These are phyloP conservation scores for Casuarina glauca DNA, from an alignment of 306 rosid genomes.

Conservation along the genomic window DNA sequence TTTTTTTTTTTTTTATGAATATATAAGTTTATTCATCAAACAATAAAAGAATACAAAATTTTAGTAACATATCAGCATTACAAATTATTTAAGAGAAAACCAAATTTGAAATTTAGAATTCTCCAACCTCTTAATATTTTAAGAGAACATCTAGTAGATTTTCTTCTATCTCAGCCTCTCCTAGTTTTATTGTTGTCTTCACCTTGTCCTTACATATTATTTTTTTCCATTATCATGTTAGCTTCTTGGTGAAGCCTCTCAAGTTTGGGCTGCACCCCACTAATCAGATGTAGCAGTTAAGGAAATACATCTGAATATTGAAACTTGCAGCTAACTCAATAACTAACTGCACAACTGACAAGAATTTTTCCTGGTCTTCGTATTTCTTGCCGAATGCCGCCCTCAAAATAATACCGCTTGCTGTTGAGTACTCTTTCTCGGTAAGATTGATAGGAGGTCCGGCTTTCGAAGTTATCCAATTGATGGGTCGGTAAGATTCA, in stretches of 20 bases:
- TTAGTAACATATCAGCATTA: too few relatives aligned
- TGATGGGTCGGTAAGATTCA: constrained; percentile 12
- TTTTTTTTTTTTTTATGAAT: too few relatives aligned
- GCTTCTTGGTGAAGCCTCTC: constrained; percentile 13
- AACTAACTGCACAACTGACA: background rate
- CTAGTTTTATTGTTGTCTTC: background rate
- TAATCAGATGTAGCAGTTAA: constrained; percentile 27
- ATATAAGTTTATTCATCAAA: too few relatives aligned
- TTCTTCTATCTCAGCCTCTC: background rate
- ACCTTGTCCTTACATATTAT: constrained; percentile 12
- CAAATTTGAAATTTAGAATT: too few relatives aligned
- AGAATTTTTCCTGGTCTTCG: constrained; percentile 31
- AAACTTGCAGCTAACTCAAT: constrained; percentile 16
- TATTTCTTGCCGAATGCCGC: constrained; percentile 26
- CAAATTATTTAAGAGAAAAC: too few relatives aligned
- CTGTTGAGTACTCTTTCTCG: background rate
- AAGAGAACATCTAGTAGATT: constrained; percentile 21
- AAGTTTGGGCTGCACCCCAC: constrained; percentile 30
- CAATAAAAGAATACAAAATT: too few relatives aligned
- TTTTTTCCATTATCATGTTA: constrained; percentile 14
- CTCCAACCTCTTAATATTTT: background rate
- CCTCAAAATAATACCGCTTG: constrained; percentile 4
- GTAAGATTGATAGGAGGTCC: constrained; percentile 34
- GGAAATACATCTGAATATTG: constrained; percentile 42
- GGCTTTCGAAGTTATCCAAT: background rate